Conservation (phyloP, 2,329 filamentous ascomycete genomes). For the Cladosporium colombiae region DNA sequence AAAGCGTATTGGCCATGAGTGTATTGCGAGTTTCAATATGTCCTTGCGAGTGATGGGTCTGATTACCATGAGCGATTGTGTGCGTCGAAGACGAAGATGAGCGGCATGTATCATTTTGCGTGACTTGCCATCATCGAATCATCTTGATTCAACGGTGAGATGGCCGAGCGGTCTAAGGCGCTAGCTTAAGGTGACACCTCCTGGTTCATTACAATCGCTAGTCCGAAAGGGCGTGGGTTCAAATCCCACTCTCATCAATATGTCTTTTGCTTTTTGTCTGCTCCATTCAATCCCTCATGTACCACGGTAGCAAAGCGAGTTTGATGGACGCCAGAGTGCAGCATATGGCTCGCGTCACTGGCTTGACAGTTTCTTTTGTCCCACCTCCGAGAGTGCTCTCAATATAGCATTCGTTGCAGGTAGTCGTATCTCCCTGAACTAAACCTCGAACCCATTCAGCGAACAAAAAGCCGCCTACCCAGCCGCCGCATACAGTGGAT, state of each 20-base stretch:
- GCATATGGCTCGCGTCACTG: too few relatives aligned
- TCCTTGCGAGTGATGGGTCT: background rate
- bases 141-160: conserved; percentile 9
- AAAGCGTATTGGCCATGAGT: background rate
- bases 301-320: background rate
- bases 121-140: background rate
- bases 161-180: conserved; percentile 31
- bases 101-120: too few relatives aligned
- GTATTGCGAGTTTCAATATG: background rate
- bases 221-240: conserved; percentile 27
- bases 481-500: background rate
- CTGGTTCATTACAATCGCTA: conserved; percentile 24
- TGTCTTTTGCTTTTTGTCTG: conserved; percentile 17
- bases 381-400: too few relatives aligned
- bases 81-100: too few relatives aligned
- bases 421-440: too few relatives aligned
- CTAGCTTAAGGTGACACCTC: conserved; percentile 29
- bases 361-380: too few relatives aligned
- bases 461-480: background rate
- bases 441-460: background rate
- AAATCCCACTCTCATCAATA: conserved; percentile 33
- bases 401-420: too few relatives aligned
- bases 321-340: too few relatives aligned
- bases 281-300: background rate
- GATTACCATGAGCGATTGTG: background rate